phyloP scores from a whole-genome alignment of 495 filamentous ascomycete genomes.

The Neurospora cerealis region DNA sequence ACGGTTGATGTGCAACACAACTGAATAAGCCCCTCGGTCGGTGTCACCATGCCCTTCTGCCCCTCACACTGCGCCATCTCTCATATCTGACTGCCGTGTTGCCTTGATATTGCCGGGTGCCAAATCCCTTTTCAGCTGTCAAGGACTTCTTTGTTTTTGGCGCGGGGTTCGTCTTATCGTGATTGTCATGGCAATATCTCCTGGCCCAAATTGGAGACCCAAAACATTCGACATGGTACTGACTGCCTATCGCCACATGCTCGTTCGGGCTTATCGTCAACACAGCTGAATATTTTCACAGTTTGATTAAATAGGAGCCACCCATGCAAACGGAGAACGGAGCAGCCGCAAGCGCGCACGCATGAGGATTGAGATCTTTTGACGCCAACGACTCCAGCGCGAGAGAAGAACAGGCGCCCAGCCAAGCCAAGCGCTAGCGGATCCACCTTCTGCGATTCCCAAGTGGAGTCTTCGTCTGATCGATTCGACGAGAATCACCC shows the following conservation, averaged over 20 bases:
- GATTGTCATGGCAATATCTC: neutral
- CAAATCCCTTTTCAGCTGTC: neutral
- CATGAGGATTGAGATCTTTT: neutral
- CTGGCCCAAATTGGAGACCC: neutral
- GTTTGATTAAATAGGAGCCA: neutral
- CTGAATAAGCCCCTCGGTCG: neutral
- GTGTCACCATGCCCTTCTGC: neutral
- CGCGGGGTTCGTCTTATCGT: neutral
- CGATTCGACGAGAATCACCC: neutral
- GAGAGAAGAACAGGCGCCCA: neutral
- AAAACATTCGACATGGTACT: neutral
- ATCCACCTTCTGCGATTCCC: neutral
- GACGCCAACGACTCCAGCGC: neutral
- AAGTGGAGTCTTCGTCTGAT: neutral
- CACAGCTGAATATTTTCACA: neutral
- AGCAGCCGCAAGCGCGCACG: neutral
- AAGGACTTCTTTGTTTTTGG: neutral
- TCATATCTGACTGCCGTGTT: neutral
- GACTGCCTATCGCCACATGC: neutral
- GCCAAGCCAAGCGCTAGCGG: neutral
- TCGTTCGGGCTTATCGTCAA: neutral
- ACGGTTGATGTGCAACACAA: neutral
- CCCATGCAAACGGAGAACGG: neutral
- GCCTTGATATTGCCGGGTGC: neutral
- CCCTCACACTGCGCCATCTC: neutral